Evolutionary conservation across 495 filamentous ascomycete genomes (phyloP), one percentile per base, ranked within the genome.

Genomic region (Parachaetomium inaequale): DNA sequence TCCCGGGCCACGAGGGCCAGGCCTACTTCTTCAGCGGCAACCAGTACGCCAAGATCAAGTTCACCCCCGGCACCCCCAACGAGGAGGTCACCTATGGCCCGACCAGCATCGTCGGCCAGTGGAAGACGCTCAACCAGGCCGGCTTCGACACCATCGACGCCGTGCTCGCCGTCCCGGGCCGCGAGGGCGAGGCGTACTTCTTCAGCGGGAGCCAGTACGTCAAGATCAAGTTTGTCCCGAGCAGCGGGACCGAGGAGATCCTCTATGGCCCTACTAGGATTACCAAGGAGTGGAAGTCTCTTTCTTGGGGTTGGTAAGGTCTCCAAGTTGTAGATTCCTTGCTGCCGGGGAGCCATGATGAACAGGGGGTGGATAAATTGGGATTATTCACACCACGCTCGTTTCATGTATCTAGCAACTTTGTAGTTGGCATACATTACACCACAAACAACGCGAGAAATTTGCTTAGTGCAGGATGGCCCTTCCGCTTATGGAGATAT

Each of bases 11-110:
- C 26, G 60, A 17, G 34, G 28, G 19, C 19, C 26, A 56, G 42
- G 53, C 53, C 45, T 63, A 63, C 38, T 32, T 63, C 54, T 63
- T 63, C 61, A 58, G 46, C 40, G 61, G 61, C 21, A 40, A 31
- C 28, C 45, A 57, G 32, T 63, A 58, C 43, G 55, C 32, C 46
- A 31, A 38, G 21, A 56, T 63, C 53, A 58, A 29, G 6, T 32
- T 58, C 38, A 32, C 7, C 7, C 51, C 60, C 7, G 29, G 53
- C 21, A 32, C 42, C 2, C 17, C 25, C 12, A 28, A 26, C 25
- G 61, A 63, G 10, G 28, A 8, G 7, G 50, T 63, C 23, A 17
- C 28, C 54, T 63, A 31, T 21, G 61, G 61, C 45, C 61, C 61
- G 17, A 21, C 25, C n/a, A 63, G 34, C n/a, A 58, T 54, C 23